A percentile compares a stretch with the other conserved stretches of the same genome.
Evolutionary conservation across 2,329 filamentous ascomycete genomes (phyloP).

Genomic region (Pseudogymnoascus sp.): DNA sequence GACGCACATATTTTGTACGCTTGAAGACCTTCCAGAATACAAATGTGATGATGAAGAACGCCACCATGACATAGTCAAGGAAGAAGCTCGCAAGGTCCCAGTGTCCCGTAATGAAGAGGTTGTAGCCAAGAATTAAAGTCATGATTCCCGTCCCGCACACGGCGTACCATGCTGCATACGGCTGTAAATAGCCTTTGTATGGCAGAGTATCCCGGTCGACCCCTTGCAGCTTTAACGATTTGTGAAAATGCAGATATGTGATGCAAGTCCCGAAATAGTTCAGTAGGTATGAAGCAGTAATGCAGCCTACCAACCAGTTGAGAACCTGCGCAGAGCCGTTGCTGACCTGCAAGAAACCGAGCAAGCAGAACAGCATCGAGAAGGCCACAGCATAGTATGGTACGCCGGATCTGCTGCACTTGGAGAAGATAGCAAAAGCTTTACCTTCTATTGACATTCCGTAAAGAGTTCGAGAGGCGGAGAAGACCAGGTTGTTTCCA

Average conservation of each 20-base stretch:
- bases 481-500: slow-evolving; percentile 56
- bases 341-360: slow-evolving; percentile 63
- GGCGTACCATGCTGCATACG: slow-evolving; percentile 61
- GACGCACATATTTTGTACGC: slow-evolving; percentile 42
- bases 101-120: slow-evolving; percentile 61
- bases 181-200: slow-evolving; percentile 62
- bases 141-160: slow-evolving; percentile 59
- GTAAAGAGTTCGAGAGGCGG: slow-evolving; percentile 61
- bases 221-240: slow-evolving; percentile 62
- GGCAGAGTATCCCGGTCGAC: slow-evolving; percentile 61
- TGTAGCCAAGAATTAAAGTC: slow-evolving; percentile 68
- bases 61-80: slow-evolving; percentile 62
- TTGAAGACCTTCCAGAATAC: slow-evolving; percentile 65
- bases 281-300: slow-evolving; percentile 69
- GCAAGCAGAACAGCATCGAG: slow-evolving; percentile 60
- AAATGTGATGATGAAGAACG: slow-evolving; percentile 60
- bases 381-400: slow-evolving; percentile 55
- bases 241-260: slow-evolving; percentile 66
- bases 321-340: slow-evolving; percentile 39
- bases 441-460: slow-evolving; percentile 60
- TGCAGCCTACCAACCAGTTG: slow-evolving; percentile 42
- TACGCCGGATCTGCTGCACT: slow-evolving; percentile 55
- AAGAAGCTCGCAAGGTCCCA: slow-evolving; percentile 67
- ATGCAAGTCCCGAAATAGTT: slow-evolving; percentile 64
- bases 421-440: slow-evolving; percentile 54